Evolutionary conservation across 2,329 filamentous ascomycete species (phyloP).

Genomic region (Nigrospora osmanthi): DNA sequence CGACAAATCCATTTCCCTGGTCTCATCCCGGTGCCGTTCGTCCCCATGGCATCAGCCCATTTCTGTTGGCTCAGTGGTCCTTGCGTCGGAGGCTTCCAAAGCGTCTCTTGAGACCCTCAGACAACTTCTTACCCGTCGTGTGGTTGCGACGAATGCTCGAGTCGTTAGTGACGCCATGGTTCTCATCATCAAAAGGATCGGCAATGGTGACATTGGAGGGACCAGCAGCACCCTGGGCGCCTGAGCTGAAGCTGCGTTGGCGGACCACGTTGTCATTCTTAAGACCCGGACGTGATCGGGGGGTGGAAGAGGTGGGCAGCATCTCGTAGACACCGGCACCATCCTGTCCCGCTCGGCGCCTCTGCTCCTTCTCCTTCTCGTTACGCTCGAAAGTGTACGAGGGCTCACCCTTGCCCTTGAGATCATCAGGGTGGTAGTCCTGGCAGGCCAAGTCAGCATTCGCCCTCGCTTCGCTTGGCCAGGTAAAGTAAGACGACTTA

Average conservation of each 20-base stretch:
- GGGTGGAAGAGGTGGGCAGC: slow-evolving; percentile 23
- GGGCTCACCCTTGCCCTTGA: slow-evolving; percentile 78
- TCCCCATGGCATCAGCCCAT: too few relatives aligned
- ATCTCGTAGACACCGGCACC: slow-evolving; percentile 39
- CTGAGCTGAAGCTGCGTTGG: slow-evolving; percentile 35
- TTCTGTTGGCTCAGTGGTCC: slow-evolving; percentile 13
- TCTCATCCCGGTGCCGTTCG: too few relatives aligned
- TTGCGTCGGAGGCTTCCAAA: slow-evolving; percentile 44
- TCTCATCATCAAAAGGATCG: too few relatives aligned
- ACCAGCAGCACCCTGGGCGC: slow-evolving; percentile 9
- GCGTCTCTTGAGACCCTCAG: slow-evolving; percentile 44
- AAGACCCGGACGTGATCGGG: slow-evolving; percentile 7
- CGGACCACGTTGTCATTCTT: slow-evolving; percentile 21
- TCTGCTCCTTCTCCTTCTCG: slow-evolving; percentile 37
- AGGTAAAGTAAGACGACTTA: slow-evolving; percentile 36
- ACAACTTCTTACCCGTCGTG: slow-evolving; percentile 34
- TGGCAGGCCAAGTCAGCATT: slow-evolving; percentile 15
- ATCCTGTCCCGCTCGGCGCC: slow-evolving; percentile 9
- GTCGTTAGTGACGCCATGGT: slow-evolving; percentile 3
- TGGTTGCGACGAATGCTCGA: slow-evolving; percentile 26
- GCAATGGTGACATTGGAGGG: slow-evolving; percentile 6
- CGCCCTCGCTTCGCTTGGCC: not conserved
- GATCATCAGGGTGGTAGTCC: slow-evolving; percentile 67
- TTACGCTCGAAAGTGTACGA: slow-evolving; percentile 63
- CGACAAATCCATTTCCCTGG: too few relatives aligned